Evolutionary conservation across 78 protist species (phyloP).

Genomic region (Fonticula alba): DNA sequence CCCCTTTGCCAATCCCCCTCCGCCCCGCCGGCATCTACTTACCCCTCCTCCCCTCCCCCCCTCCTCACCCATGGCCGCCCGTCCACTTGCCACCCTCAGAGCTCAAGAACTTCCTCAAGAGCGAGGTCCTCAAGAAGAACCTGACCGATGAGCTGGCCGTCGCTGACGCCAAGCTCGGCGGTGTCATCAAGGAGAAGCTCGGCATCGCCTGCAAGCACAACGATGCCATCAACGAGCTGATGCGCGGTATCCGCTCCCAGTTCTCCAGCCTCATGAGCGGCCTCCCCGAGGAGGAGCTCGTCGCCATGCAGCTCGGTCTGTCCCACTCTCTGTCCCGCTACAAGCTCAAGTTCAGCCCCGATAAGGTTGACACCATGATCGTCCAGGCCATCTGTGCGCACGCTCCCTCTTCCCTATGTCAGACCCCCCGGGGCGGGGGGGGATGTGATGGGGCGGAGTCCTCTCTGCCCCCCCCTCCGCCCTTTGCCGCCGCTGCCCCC

Average conservation of each 20-base stretch:
- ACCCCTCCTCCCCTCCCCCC: too few relatives aligned
- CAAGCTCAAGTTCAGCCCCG: slow-evolving; percentile 94
- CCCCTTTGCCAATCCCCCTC: too few relatives aligned
- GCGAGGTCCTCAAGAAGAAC: slow-evolving; percentile 30
- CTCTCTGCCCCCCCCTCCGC: too few relatives aligned
- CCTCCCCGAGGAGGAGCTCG: slow-evolving; percentile 35
- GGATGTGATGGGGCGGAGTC: too few relatives aligned
- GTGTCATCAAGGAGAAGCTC: slow-evolving; percentile 22
- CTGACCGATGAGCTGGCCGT: slow-evolving; percentile 49
- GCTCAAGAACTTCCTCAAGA: slow-evolving; percentile 39
- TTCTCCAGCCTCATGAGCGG: too few relatives aligned
- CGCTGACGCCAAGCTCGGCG: slow-evolving; percentile 52
- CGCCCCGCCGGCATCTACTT: not conserved
- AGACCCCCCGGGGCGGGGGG: too few relatives aligned
- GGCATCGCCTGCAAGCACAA: slow-evolving; percentile 25
- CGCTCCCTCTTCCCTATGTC: too few relatives aligned
- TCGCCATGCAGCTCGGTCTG: slow-evolving; percentile 76
- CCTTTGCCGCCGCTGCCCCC: too few relatives aligned
- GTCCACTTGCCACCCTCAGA: too few relatives aligned
- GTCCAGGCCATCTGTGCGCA: slow-evolving; percentile 90
- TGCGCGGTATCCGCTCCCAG: too few relatives aligned
- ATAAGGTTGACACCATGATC: slow-evolving; percentile 95
- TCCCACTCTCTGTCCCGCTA: slow-evolving; percentile 78
- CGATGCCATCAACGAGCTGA: slow-evolving; percentile 19
- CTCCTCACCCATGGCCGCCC: too few relatives aligned